Base-by-base conservation (phyloP, 2,329 filamentous ascomycete genomes). In the Knufia fluminis region DNA sequence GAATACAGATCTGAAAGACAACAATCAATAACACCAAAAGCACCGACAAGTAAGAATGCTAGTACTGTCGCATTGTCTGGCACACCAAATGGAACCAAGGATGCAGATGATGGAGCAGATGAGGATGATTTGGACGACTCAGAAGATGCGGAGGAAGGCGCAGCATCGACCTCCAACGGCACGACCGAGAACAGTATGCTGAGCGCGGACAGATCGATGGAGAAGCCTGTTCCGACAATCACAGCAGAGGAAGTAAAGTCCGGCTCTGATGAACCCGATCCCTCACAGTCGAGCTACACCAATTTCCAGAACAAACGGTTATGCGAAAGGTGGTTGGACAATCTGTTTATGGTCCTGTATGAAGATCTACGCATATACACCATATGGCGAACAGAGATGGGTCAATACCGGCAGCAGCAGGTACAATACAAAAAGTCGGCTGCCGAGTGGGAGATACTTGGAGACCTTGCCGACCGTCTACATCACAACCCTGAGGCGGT, bases 351-450 rank as follows among this genome's bases (percentile, higher is more conserved):
- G 92, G 92, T 97, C 0, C 77, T 98, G 2, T 98, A 98, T 66
- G 92, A 98, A 67, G 92, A 98, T 62, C 77, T 98, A 16, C 86
- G 92, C 44, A 91, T 98, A 40, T 98, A 98, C 73, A 98, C 92
- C 10, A 98, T 98, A 66, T 98, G 92, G 92, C 84, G 92, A 50
- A 97, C 92, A 0, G 92, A 98, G 66, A 92, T 97, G 80, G 86
- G 89, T 0, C 91, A 97, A 65, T 96, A 90, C 64, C 83, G 87
- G 19, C 87, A 91, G 48, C 91, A 97, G 66, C 85, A 91, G 54
- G 83, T 95, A 67, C 84, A 94, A 57, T 98, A 97, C 72, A 92
- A 92, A 70, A 98, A 97, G 71, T 92, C 85, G 1, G 85, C 91
- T 1, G 89, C 95, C 58, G 92, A 98, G 66, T 98, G 92, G 92